These are phyloP conservation scores for Trichoderma sp. DNA, from an alignment of 2,329 filamentous ascomycete genomes.

Conservation along the genomic window DNA sequence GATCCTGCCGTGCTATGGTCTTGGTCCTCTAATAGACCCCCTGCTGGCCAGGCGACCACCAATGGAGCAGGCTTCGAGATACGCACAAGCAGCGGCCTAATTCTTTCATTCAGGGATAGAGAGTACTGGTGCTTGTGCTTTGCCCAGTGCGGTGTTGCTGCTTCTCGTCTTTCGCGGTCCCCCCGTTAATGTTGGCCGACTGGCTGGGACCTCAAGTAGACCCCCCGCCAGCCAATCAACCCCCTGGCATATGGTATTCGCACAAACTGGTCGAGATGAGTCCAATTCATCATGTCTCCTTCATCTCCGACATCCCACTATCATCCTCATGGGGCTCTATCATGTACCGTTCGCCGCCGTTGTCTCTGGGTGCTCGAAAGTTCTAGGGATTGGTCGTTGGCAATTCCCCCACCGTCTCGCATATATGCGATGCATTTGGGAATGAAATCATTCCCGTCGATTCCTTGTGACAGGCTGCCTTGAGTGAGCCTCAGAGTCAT, in stretches of 20 bases:
- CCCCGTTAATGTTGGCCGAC: conserved; percentile 34
- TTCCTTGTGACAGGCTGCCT: conserved; percentile 71
- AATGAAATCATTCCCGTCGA: conserved; percentile 91
- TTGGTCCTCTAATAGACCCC: not conserved
- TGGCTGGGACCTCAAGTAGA: too few relatives aligned
- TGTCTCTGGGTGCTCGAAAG: conserved; percentile 55
- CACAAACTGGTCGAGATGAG: conserved; percentile 75
- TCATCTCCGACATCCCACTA: conserved; percentile 67
- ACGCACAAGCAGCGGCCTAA: conserved; percentile 20
- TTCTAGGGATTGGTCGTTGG: conserved; percentile 55
- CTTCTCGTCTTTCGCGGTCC: too few relatives aligned
- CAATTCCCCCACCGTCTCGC: conserved; percentile 65
- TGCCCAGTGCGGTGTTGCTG: conserved; percentile 57
- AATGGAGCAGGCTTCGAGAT: not conserved
- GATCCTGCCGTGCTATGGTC: not conserved
- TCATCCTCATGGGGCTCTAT: conserved; percentile 52
- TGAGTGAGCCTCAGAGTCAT: conserved; percentile 75
- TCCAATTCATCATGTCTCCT: conserved; percentile 84
- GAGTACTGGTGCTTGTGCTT: too few relatives aligned
- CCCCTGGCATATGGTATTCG: conserved; percentile 71
- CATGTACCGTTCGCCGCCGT: conserved; percentile 42
- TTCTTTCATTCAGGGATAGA: too few relatives aligned
- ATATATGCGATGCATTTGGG: conserved; percentile 89
- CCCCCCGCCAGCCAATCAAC: too few relatives aligned
- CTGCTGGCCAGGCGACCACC: not conserved